Evolutionary conservation across 139 green algal genomes (phyloP).

Genomic region (Chlorella ohadii): DNA sequence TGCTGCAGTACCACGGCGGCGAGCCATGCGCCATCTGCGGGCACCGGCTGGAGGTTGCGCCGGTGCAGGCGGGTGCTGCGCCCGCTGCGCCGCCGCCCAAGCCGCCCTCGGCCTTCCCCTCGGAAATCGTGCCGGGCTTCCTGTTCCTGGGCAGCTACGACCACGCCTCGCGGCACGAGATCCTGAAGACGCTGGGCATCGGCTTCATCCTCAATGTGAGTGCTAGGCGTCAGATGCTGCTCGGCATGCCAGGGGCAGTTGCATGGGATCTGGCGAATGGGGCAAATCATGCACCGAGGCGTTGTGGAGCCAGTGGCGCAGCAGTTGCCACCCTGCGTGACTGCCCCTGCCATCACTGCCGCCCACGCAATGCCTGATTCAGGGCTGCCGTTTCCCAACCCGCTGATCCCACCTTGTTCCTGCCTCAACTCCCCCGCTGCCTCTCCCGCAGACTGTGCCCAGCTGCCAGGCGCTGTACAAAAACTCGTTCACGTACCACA

Average conservation of each 20-base stretch:
- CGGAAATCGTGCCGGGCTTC: slow-evolving; percentile 81
- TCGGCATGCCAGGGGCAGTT: background rate
- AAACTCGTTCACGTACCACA: slow-evolving; percentile 94
- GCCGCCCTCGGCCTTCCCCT: slow-evolving; percentile 61
- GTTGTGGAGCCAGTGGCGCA: too few species aligned
- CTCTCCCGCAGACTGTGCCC: slow-evolving; percentile 81
- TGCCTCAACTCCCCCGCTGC: background rate
- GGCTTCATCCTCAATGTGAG: slow-evolving; percentile 90
- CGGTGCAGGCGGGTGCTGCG: background rate
- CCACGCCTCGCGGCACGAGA: slow-evolving; percentile 83
- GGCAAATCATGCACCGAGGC: too few species aligned
- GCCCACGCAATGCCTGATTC: too few species aligned
- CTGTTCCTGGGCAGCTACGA: slow-evolving; percentile 93
- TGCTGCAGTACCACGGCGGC: slow-evolving; percentile 77
- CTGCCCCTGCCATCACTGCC: too few species aligned
- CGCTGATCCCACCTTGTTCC: background rate
- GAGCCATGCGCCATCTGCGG: slow-evolving; percentile 85
- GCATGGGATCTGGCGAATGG: too few species aligned
- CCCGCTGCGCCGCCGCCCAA: background rate
- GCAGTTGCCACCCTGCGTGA: too few species aligned
- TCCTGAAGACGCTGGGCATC: slow-evolving; percentile 87
- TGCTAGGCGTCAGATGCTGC: background rate
- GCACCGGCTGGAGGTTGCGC: slow-evolving; percentile 64
- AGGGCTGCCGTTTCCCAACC: too few species aligned
- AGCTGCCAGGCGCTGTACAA: slow-evolving; percentile 84